Conservation (phyloP, 176 grass and related monocot genomes). For the Hordeum marinum region DNA sequence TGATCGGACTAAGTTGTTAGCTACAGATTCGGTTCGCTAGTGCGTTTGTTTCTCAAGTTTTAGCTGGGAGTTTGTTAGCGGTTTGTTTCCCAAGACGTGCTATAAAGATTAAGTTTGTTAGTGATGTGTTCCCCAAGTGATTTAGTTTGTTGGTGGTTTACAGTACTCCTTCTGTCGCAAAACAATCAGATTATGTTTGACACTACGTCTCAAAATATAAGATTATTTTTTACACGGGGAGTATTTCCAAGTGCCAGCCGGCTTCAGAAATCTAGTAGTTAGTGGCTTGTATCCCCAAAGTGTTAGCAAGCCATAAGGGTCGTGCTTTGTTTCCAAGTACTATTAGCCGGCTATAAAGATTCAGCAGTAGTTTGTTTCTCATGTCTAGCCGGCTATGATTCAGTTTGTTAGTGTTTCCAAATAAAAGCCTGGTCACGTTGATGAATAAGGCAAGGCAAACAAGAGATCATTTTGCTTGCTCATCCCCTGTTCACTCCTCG, state of each 20-base stretch:
- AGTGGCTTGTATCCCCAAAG: neutral
- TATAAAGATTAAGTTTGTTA: neutral
- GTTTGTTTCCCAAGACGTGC: neutral
- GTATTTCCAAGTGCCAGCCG: too few relatives aligned
- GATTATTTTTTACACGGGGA: too few relatives aligned
- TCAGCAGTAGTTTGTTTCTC: neutral
- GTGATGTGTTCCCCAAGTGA: too few relatives aligned
- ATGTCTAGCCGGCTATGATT: neutral
- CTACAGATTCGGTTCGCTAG: neutral
- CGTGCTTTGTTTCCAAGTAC: neutral
- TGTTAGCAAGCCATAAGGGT: neutral
- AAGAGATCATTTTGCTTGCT: too few relatives aligned
- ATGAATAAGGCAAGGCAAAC: too few relatives aligned
- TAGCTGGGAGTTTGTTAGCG: neutral
- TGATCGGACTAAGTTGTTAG: neutral
- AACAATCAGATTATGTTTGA: too few relatives aligned
- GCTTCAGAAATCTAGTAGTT: neutral
- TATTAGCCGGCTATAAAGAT: neutral
- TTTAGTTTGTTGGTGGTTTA: too few relatives aligned
- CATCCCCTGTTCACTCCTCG: too few relatives aligned
- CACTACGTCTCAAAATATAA: too few relatives aligned
- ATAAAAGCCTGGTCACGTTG: too few relatives aligned
- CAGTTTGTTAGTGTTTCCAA: neutral
- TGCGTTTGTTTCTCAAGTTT: too few relatives aligned
- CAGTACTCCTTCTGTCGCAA: too few relatives aligned